A percentile compares a stretch with the other conserved stretches of the same genome.
These are phyloP conservation scores for Dipteronia sinensis DNA, from an alignment of 345 rosid species.

Conservation along the genomic window DNA sequence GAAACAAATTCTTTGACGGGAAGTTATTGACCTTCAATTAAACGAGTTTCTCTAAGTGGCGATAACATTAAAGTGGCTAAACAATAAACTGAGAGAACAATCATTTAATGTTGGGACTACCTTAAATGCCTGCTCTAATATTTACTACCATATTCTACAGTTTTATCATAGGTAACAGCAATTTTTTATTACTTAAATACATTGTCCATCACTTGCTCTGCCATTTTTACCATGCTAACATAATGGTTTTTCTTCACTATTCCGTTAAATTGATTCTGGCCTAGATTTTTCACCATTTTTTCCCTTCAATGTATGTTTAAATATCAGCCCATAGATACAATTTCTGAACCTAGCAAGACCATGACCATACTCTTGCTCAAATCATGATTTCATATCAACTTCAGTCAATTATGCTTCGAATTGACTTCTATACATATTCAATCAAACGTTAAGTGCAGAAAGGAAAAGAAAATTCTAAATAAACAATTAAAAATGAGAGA, in stretches of 20 bases:
- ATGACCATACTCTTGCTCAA: not conserved
- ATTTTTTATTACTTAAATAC: not conserved
- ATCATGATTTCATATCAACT: not conserved
- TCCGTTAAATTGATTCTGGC: not conserved
- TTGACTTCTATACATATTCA: conserved; percentile 2
- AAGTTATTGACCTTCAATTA: not conserved
- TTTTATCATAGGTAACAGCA: not conserved
- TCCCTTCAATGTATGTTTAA: not conserved
- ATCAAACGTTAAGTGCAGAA: not conserved
- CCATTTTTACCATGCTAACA: not conserved
- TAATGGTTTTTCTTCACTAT: not conserved
- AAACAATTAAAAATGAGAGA: not conserved
- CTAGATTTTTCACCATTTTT: not conserved
- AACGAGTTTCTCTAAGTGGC: not conserved
- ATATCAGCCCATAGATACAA: not conserved
- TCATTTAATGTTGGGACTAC: not conserved
- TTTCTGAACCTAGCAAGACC: not conserved
- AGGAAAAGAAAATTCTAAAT: not conserved
- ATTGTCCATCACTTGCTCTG: not conserved
- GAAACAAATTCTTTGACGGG: conserved; percentile 5
- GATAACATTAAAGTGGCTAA: not conserved
- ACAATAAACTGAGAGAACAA: not conserved
- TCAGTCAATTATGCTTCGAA: conserved; percentile 6
- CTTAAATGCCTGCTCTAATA: not conserved
- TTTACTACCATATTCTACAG: not conserved